Conservation (phyloP, 2,329 filamentous ascomycete species). For the Verticillium nonalfalfae region DNA sequence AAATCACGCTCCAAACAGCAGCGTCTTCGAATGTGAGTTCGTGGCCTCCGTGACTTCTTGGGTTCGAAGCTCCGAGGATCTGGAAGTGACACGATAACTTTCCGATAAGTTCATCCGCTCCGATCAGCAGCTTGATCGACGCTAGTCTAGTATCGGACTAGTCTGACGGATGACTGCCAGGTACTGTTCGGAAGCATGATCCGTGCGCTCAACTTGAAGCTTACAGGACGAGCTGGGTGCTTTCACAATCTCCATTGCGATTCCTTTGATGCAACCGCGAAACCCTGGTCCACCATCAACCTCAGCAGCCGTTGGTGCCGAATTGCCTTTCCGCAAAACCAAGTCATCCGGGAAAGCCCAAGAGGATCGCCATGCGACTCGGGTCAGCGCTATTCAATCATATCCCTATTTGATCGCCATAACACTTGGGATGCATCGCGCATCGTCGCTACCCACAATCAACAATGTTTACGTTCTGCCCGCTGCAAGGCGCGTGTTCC, state of each 20-base stretch:
- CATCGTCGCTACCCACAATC: slow-evolving; percentile 2
- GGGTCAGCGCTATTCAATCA: not conserved
- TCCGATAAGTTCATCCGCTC: slow-evolving; percentile 13
- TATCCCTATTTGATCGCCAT: not conserved
- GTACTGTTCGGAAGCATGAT: not conserved
- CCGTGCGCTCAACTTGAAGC: not conserved
- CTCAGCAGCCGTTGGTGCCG: not conserved
- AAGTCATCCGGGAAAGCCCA: not conserved
- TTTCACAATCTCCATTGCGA: not conserved
- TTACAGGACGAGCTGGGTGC: not conserved
- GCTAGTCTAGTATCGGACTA: not conserved
- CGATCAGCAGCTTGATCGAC: not conserved
- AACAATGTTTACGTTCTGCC: slow-evolving; percentile 92
- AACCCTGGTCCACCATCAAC: not conserved
- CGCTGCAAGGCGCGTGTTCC: slow-evolving; percentile 85
- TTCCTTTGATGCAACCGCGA: not conserved
- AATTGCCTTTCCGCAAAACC: not conserved
- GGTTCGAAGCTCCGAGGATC: not conserved
- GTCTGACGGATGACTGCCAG: not conserved
- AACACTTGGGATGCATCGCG: not conserved
- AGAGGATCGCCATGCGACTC: not conserved
- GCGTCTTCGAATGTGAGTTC: not conserved
- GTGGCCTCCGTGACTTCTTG: not conserved
- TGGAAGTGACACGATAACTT: slow-evolving; percentile 13
- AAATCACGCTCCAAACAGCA: not conserved